Conservation (phyloP, 306 rosid genomes). For the Astragalus glycyphyllos region DNA sequence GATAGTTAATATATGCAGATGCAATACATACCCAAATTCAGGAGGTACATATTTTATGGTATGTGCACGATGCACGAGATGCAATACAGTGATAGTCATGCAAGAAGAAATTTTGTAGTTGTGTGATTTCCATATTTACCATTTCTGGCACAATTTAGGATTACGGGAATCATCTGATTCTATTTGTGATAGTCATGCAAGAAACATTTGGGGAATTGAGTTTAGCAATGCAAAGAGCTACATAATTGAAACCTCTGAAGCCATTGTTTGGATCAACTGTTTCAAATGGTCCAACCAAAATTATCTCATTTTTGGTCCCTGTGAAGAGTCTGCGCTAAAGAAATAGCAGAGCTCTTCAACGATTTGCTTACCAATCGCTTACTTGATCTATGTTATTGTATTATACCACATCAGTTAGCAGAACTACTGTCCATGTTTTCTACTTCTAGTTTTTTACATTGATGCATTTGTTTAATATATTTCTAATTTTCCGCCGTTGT, state of each 20-base stretch:
- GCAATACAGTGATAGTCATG: too few species aligned
- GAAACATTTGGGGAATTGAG: constrained; percentile 29
- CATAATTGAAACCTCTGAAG: constrained; percentile 19
- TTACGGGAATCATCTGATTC: constrained; percentile 30
- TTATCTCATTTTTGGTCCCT: background rate
- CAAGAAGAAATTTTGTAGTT: background rate
- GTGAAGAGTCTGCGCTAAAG: constrained; percentile 18
- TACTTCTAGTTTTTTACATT: background rate
- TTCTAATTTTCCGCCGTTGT: constrained; percentile 7
- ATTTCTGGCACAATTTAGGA: background rate
- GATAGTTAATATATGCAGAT: constrained; percentile 26
- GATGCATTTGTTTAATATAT: constrained; percentile 20
- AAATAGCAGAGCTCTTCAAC: constrained; percentile 12
- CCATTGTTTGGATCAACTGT: constrained; percentile 20
- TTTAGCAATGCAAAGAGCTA: constrained; percentile 30
- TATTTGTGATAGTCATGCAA: constrained; percentile 26
- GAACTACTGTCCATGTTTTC: constrained; percentile 24
- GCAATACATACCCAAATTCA: constrained; percentile 26
- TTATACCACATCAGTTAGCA: background rate
- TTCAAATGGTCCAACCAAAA: constrained; percentile 28
- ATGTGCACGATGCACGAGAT: background rate
- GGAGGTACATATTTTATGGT: constrained; percentile 30
- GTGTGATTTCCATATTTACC: constrained; percentile 19
- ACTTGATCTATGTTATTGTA: constrained; percentile 5
- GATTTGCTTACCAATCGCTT: constrained; percentile 8